A percentile compares a stretch with the other conserved stretches of the same genome.
Evolutionary conservation across 1,139 yeast genomes (phyloP).

Genomic region (Candida mesenterica): DNA sequence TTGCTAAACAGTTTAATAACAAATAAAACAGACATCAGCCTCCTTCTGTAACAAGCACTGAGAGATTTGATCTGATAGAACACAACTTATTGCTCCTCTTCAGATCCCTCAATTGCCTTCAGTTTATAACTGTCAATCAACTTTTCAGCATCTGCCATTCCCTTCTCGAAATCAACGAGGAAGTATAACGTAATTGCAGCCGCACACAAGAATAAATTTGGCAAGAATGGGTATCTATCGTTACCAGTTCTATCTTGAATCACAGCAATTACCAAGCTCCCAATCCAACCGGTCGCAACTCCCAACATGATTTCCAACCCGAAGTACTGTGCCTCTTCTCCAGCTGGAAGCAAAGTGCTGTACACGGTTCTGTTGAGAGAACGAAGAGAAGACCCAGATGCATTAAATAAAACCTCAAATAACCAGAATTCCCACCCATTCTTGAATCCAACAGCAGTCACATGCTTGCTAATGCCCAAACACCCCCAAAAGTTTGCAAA

Average conservation of each 20-base stretch:
- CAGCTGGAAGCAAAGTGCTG: constrained; percentile 40
- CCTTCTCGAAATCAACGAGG: constrained; percentile 33
- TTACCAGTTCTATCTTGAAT: constrained; percentile 43
- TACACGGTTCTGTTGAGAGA: constrained; percentile 39
- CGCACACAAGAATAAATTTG: constrained; percentile 32
- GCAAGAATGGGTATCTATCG: constrained; percentile 39
- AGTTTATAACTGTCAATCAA: too few relatives aligned
- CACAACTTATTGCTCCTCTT: too few relatives aligned
- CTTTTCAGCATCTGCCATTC: constrained; percentile 28
- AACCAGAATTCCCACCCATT: constrained; percentile 47
- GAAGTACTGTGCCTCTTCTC: constrained; percentile 46
- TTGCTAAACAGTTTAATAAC: too few relatives aligned
- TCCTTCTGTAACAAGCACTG: too few relatives aligned
- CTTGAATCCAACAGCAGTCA: constrained; percentile 36
- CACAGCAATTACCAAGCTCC: constrained; percentile 37
- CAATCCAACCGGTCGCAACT: constrained; percentile 47
- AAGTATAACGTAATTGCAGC: constrained; percentile 26
- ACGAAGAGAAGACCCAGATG: constrained; percentile 37
- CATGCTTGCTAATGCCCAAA: constrained; percentile 29
- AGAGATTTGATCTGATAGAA: too few relatives aligned
- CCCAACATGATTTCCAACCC: constrained; percentile 46
- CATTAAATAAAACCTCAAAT: constrained; percentile 38
- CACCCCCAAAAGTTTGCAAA: constrained; percentile 45
- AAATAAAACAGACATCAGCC: too few relatives aligned
- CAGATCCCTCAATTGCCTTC: too few relatives aligned